Evolutionary conservation across 2,329 filamentous ascomycete genomes (phyloP), one percentile per base, ranked within the genome.

Genomic region (Claviceps humidiphila): DNA sequence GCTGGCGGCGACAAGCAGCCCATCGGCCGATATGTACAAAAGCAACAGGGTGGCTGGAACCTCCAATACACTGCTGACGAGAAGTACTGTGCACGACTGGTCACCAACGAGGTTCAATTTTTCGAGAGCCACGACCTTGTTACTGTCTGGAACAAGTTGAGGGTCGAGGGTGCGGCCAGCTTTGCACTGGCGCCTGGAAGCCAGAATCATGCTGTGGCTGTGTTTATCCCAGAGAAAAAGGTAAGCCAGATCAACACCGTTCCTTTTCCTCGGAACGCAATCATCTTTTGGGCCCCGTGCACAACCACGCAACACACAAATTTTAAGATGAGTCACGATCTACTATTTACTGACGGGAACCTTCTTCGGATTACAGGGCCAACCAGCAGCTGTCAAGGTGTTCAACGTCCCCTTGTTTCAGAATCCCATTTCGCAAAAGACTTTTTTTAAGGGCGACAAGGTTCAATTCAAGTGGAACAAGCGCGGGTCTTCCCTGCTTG

Each of bases 361-460:
- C 6, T 42, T 16, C 16, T 34, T 22, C 20, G 17, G 13, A 38
- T 8, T 54, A n/a, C 38, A 53, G 87, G 91, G 93, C 50, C 87
- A 90, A 79, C 93, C 93, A 39, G 90, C 93, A 51, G 81, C 87
- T 1, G 89, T 97, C 68, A 95, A 94, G 71, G 87, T 97, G 55
- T 98, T 86, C 74, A 89, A 91, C 59, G 87, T 97, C 39, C 91
- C 93, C 43, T 78, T 93, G 61, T 97, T 97, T 71, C 78, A 72
- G 57, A 74, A 74, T 51, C 84, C 90, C 4, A 83, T 95, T 49
- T 96, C 91, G 41, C 91, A 97, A 68, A 98, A 98, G 82, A 96
- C 86, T 1, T 98, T 98, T 67, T 98, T 89, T 81, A 98, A 98
- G 75, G 90, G 90, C 57, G 93, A 98, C 75, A 97, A 97, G 75